Evolutionary conservation across 1,284 basidiomycete genomes (phyloP).

Genomic region (Puccinia horiana): DNA sequence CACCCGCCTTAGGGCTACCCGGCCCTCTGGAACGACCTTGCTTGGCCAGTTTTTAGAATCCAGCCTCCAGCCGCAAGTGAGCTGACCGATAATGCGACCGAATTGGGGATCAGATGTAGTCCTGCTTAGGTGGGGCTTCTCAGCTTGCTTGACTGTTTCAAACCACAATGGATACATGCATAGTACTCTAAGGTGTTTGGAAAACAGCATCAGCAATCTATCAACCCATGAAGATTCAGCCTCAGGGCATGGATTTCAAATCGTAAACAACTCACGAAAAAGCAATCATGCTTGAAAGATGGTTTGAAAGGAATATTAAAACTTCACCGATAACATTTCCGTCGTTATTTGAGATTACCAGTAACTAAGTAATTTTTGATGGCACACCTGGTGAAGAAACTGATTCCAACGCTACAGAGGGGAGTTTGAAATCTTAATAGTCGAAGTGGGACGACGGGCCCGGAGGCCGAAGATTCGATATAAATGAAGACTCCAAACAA

Average conservation of each 20-base stretch:
- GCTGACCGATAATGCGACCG: slow-evolving; percentile 55
- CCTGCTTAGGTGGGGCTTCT: slow-evolving; percentile 55
- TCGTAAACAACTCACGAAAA: slow-evolving; percentile 2
- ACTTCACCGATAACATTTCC: too few species aligned
- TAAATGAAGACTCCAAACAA: slow-evolving; percentile 20
- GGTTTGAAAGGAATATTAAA: not conserved
- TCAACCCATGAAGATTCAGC: not conserved
- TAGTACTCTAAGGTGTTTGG: slow-evolving; percentile 7
- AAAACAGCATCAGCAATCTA: not conserved
- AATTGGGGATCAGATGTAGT: slow-evolving; percentile 57
- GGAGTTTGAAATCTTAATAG: slow-evolving; percentile 12
- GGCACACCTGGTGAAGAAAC: slow-evolving; percentile 43
- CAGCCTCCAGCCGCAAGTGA: slow-evolving; percentile 56
- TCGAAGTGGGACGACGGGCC: slow-evolving; percentile 30
- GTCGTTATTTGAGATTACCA: too few species aligned
- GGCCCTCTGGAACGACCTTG: too few species aligned
- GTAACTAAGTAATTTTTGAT: not conserved
- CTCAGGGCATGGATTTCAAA: not conserved
- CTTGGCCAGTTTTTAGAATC: slow-evolving; percentile 55
- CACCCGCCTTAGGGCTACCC: too few species aligned
- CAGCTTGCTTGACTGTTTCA: slow-evolving; percentile 56
- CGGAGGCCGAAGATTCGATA: slow-evolving; percentile 6
- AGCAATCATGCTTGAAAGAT: slow-evolving; percentile 25
- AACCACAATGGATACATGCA: slow-evolving; percentile 57
- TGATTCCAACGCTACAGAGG: slow-evolving; percentile 17